Evolutionary conservation across 345 rosid genomes (phyloP).

Genomic region (Salix brachista): DNA sequence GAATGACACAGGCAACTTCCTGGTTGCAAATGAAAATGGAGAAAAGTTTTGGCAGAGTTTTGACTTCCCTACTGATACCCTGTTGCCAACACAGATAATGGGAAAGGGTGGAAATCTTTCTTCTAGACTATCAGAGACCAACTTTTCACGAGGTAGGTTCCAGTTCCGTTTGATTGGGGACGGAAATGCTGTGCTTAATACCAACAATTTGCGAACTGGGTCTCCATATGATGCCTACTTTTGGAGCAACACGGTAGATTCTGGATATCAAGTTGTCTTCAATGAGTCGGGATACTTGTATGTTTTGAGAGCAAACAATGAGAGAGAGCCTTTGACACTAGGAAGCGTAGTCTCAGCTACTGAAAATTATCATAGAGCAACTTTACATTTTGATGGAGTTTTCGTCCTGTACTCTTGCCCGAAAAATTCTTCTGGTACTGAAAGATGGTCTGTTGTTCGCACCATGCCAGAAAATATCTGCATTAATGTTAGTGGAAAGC

Average conservation of each 20-base stretch:
- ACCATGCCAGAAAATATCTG: constrained; percentile 25
- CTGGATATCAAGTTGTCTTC: not conserved
- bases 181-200: not conserved
- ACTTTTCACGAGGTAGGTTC: constrained; percentile 3
- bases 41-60: constrained; percentile 4
- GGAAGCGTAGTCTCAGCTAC: not conserved
- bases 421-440: not conserved
- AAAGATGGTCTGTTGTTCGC: not conserved
- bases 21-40: not conserved
- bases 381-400: not conserved
- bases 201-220: not conserved
- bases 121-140: not conserved
- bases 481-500: accelerated
- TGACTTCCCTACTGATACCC: not conserved
- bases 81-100: constrained; percentile 5
- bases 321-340: not conserved
- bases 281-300: constrained; percentile 7
- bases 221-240: not conserved
- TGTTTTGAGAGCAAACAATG: not conserved
- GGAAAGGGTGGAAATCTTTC: not conserved
- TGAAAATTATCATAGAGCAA: not conserved
- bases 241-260: not conserved
- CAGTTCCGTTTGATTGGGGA: not conserved
- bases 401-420: not conserved
- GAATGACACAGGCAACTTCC: not conserved